Evolutionary conservation across 805 yeast genomes (phyloP), one percentile per base, ranked within the genome.

Genomic region (Pichia occidentalis): DNA sequence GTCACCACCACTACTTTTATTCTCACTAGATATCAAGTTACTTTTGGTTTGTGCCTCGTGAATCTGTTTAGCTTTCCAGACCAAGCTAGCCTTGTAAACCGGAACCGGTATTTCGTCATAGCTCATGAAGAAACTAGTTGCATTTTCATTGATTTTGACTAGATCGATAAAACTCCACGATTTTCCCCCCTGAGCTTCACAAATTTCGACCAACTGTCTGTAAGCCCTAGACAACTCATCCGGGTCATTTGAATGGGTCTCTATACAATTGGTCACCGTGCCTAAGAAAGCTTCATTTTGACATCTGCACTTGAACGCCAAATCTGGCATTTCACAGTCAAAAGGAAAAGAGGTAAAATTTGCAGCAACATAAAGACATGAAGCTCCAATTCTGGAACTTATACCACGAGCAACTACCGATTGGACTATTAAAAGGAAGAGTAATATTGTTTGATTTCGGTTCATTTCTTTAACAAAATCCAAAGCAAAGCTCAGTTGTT

Each of bases 221-320:
- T 55, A 57, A 2, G 65, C 63, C 8, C 43, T 45, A 4, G 64
- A 54, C 6, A 59, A 38, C 12, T 50, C 49, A 3, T 52, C 43
- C 13, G 53, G 52, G 40, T 56, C 57, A 10, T 32, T 29, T 21
- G 65, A 44, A 41, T 49, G 44, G 5, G 46, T 43, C 24, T 61
- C 64, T 21, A 64, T 55, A 42, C 70, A 64, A 18, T 53, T 39
- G 11, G 63, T 44, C 3, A 61, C 56, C 1, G 68, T 60, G 5
- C 65, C 64, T 27, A 64, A 34, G 40, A 61, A 64, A 6, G 59
- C 46, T 2, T 51, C 50, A 45, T 60, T 51, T 10, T 46, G 36
- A 35, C 70, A 64, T 9, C 67, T 53, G 33, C 67, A 61, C 14
- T 46, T 49, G 38, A 56, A 60, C 13, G 59, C 56, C 17, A 63